A percentile compares a stretch with the other conserved stretches of the same genome.
phyloP scores from a whole-genome alignment of 1,139 yeast species.

The Sugiyamaella castrensis region DNA sequence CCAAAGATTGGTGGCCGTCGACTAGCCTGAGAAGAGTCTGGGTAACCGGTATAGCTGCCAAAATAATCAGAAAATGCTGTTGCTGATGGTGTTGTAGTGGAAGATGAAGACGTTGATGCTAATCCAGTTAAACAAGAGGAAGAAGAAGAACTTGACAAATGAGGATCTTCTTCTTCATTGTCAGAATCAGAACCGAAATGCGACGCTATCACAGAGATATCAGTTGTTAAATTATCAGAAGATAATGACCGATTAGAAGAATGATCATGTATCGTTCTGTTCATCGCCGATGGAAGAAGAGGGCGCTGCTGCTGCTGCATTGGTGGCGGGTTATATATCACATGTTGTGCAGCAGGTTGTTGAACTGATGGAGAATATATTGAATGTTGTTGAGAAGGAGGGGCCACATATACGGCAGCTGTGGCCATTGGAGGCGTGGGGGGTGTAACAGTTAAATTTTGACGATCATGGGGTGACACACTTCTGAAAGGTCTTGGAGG shows the following conservation, averaged over 20 bases:
- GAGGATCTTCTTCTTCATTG: conserved; percentile 5
- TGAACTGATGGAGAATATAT: not conserved
- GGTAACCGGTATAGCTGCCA: conserved; percentile 22
- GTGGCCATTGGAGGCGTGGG: not conserved
- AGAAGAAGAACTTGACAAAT: conserved; percentile 4
- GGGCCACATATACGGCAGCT: not conserved
- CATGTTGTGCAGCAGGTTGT: not conserved
- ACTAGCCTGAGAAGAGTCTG: conserved; percentile 38
- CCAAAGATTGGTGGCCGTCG: conserved; percentile 36
- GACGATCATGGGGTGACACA: conserved; percentile 6
- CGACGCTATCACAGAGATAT: not conserved
- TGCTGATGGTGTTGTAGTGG: conserved; percentile 17
- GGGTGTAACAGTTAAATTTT: conserved; percentile 2
- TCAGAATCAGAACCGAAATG: conserved; percentile 6
- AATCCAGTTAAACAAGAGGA: conserved; percentile 2
- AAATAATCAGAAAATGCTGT: conserved; percentile 19
- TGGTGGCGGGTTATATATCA: not conserved
- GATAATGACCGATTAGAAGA: not conserved
- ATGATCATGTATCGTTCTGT: not conserved
- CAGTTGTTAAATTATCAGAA: not conserved
- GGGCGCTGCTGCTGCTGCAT: not conserved
- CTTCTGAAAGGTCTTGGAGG: conserved; percentile 17
- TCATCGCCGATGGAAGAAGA: not conserved
- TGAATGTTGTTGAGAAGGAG: not conserved
- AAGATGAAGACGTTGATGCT: conserved; percentile 6